Conservation (phyloP, 176 grass and related monocot species). For the barley (Hordeum vulgare) region MorexV3_pseudomolecules_assembly NC_058518.1:489187001-489187500, state of each 20-base stretch:
- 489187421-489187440: constrained; percentile 52
- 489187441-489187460: constrained; percentile 39
- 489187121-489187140: constrained; percentile 9
- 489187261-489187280: constrained; percentile 47
- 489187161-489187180: neutral
- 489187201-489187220: constrained; percentile 57
- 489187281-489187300: neutral
- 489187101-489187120: neutral
- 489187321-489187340: neutral
- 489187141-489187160: constrained; percentile 5
- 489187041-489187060: neutral
- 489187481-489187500: constrained; percentile 50
- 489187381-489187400: constrained; percentile 48
- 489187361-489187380: constrained; percentile 34
- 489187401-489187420: constrained; percentile 27
- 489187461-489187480: constrained; percentile 51
- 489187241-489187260: constrained; percentile 46
- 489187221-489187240: constrained; percentile 53
- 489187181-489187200: constrained; percentile 40
- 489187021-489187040: neutral
- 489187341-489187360: neutral
- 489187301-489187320: neutral
- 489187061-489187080: neutral
- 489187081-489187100: neutral
- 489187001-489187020: neutral